phyloP scores from a whole-genome alignment of 306 rosid genomes.

The Prunus mume region DNA sequence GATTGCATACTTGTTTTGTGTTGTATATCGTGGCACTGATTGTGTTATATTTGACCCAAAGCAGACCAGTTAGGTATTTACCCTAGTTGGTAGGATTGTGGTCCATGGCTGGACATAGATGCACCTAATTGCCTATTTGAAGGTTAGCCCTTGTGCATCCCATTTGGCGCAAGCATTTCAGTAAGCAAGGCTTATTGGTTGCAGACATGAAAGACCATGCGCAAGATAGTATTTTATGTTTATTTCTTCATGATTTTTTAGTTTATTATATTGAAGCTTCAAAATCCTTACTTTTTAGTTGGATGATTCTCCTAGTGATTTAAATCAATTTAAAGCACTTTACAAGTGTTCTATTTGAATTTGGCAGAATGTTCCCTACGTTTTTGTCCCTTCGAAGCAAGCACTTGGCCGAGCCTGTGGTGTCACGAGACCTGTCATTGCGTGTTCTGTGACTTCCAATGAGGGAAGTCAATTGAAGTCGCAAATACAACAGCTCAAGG shows the following conservation, averaged over 20 bases:
- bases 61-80: not conserved
- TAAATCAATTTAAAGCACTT: not conserved
- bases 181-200: not conserved
- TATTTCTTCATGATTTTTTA: not conserved
- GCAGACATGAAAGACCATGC: not conserved
- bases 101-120: not conserved
- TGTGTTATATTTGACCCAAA: not conserved
- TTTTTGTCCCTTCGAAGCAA: slow-evolving; percentile 88
- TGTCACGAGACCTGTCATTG: slow-evolving; percentile 84
- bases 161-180: not conserved
- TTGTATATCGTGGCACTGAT: no score
- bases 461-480: slow-evolving; percentile 95
- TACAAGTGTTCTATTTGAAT: not conserved
- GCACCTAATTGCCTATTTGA: not conserved
- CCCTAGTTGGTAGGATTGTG: not conserved
- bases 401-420: slow-evolving; percentile 97
- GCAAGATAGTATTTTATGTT: not conserved
- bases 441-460: slow-evolving; percentile 82
- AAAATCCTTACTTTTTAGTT: not conserved
- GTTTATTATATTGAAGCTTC: no score
- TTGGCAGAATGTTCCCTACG: slow-evolving; percentile 80
- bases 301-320: not conserved
- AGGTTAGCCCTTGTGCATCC: no score
- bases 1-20: not conserved
- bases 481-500: slow-evolving; percentile 86